These are phyloP conservation scores for Colletotrichum incanum DNA, from an alignment of 2,329 filamentous ascomycete species.

Conservation along the genomic window DNA sequence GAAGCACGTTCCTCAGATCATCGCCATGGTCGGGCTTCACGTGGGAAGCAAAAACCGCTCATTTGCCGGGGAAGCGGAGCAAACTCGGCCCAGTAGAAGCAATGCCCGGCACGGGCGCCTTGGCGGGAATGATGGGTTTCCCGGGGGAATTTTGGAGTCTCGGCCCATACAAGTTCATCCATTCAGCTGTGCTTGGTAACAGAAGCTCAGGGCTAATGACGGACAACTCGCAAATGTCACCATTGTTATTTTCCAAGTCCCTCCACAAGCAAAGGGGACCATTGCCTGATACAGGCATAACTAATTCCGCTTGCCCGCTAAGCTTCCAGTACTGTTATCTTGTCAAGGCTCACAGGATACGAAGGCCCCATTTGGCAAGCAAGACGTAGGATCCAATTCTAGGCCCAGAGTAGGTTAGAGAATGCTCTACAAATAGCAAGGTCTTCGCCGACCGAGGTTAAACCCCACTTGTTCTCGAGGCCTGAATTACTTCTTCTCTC, in stretches of 20 bases:
- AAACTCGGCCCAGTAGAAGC: neutral
- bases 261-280: neutral
- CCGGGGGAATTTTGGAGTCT: neutral
- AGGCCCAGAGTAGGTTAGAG: neutral
- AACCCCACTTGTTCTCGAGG: neutral
- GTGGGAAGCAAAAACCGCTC: neutral
- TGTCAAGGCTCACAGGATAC: neutral
- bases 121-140: neutral
- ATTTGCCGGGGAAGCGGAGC: neutral
- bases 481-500: neutral
- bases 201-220: neutral
- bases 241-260: neutral
- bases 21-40: conserved; percentile 10
- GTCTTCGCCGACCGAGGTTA: neutral
- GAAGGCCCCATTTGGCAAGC: neutral
- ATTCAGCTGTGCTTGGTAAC: too few relatives aligned
- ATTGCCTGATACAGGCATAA: neutral
- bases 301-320: neutral
- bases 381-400: neutral
- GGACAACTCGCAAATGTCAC: neutral
- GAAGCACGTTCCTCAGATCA: conserved; percentile 8
- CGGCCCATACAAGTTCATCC: neutral
- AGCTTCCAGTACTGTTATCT: neutral
- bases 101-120: too few relatives aligned
- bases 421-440: neutral